Conservation (phyloP, 208 protist species). For the Acanthamoeba pearcei region DNA sequence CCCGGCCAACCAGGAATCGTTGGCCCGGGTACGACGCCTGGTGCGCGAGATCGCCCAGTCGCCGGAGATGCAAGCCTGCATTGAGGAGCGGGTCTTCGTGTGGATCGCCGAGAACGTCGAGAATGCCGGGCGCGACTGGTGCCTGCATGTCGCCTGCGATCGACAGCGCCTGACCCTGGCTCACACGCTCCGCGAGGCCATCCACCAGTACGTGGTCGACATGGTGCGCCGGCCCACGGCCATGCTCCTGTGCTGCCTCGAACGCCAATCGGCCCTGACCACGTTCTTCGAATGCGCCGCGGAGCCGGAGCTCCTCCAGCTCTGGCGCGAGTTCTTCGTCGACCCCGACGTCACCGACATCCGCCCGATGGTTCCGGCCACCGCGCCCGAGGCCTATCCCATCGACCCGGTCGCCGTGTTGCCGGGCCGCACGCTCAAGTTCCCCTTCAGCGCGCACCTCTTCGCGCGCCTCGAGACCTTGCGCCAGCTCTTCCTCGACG, state of each 20-base stretch:
- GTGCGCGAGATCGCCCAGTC: background rate
- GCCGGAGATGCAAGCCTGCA: background rate
- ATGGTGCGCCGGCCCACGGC: conserved; percentile 11
- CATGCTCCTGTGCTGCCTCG: conserved; percentile 8
- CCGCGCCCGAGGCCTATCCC: conserved; percentile 16
- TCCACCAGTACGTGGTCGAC: conserved; percentile 13
- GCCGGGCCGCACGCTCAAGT: background rate
- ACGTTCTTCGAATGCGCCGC: conserved; percentile 16
- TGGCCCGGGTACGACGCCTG: background rate
- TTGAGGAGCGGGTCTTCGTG: background rate
- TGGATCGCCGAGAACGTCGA: background rate
- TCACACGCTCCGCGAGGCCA: background rate
- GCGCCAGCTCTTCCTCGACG: conserved; percentile 12
- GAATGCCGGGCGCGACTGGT: background rate
- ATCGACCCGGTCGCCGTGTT: background rate
- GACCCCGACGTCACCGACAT: conserved; percentile 22
- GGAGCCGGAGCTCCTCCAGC: background rate
- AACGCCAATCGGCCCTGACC: background rate
- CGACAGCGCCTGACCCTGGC: background rate
- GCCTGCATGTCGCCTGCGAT: background rate
- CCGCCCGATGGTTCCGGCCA: background rate
- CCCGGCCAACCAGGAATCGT: background rate
- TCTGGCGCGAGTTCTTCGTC: conserved; percentile 4
- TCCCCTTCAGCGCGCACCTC: conserved; percentile 7
- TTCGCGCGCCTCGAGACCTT: conserved; percentile 13